Base-by-base conservation (phyloP, 352 stramenopile species). In the Hyaloperonospora arabidopsidis region DNA sequence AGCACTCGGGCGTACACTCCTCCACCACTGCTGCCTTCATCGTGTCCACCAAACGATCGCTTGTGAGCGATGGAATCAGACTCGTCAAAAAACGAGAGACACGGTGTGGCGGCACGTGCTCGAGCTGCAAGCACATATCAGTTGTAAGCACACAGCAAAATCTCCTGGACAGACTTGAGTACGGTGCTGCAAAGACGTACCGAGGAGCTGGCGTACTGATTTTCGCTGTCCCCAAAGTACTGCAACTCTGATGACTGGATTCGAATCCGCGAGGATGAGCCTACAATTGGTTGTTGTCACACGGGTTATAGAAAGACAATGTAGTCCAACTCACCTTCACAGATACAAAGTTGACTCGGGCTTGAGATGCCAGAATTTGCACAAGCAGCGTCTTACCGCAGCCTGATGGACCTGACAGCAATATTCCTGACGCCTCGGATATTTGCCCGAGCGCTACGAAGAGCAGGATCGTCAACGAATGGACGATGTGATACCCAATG, bases 211-310 rank as follows among this genome's bases (percentile, higher is more conserved):
- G 2, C 84, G 82, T 28, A 95, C 83, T 6, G 76, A 68, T 44
- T 86, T 56, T 95, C 84, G 48, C 80, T 95, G 54, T 93, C 84
- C 17, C 80, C 80, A 58, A 95, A 93, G 58, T 89, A 95, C 54
- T 92, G 63, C 39, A 95, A 54, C 51, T 90, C 79, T 1, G 82
- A 89, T 12, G 80, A 89, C 82, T 93, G 38, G 10, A 61, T 21
- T 34, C 39, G 44, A 41, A 14, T 47, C 35, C 19, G 25, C 12
- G 10, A 17, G 36, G 19, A 10, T 63, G 32, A 64, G 15, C 14
- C 13, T 23, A 47, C 25, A 8, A 32, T 8, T 32, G 25, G 25
- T 32, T 38, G 34, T 23, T 15, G 15, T 17, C 29, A 61, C 40
- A n/a, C 7, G 10, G 5, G n/a, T 29, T 6, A 19, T 10, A 32